Evolutionary conservation across 352 stramenopile species (phyloP), one percentile per base, ranked within the genome.

Genomic region (Globisporangium abappressorium): DNA sequence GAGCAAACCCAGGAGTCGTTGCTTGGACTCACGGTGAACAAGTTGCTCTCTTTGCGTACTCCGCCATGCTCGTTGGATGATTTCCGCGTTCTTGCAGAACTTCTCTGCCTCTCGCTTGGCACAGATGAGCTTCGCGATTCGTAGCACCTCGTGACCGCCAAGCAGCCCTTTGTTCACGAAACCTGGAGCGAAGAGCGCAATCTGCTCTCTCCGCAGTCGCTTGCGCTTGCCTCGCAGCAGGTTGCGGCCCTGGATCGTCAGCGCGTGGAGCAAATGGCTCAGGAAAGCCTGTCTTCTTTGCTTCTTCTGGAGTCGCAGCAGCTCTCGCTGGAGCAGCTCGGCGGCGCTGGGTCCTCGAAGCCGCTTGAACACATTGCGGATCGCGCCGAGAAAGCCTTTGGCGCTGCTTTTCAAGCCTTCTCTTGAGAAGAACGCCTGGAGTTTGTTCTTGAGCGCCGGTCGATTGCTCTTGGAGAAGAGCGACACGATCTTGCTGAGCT

Each of bases 11-110:
- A 82, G n/a, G 15, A 84, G n/a, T 2, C 70, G 64, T 2, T 12
- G 51, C 65, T 80, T 82, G 1, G 62, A 66, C 7, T 84, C 74
- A 0, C 63, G 18, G 1, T 28, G 30, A 0, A 64, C 43, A 43
- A 63, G 47, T 2, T 74, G 63, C 18, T 59, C 71, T 20, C 54
- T 34, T 38, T 70, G 71, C 24, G 65, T n/a, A 0, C 57, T 54
- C 33, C 66, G 66, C 77, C 73, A 81, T 2, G 68, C 41, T 36
- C 67, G 62, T 51, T 84, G 75, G 3, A 82, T 79, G 33, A 68
- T 51, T 1, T 51, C 22, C 12, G 64, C 73, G 36, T 41, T 34
- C 6, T 26, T 63, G 12, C 1, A 20, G 20, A 65, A 41, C 3
- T 60, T 58, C 0, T 20, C 56, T 26, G 43, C 56, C 8, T 70